Conservation (phyloP, 2,329 filamentous ascomycete genomes). For the Massarina eburnea region DNA sequence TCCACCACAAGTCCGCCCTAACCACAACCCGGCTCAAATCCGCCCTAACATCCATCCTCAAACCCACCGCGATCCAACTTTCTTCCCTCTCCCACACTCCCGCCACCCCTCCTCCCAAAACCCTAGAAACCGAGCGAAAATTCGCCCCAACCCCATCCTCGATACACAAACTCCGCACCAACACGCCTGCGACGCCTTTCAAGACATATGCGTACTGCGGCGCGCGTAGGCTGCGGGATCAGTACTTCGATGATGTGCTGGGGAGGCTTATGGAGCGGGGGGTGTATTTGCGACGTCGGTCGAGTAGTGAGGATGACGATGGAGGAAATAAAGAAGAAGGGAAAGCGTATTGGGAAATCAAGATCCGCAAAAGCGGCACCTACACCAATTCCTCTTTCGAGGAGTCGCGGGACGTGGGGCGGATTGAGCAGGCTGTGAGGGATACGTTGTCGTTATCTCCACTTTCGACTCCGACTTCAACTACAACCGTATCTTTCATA, state of each 20-base stretch:
- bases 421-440: background rate
- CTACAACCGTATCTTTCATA: background rate
- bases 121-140: constrained; percentile 6
- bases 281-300: constrained; percentile 3
- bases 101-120: background rate
- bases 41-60: background rate
- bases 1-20: no score
- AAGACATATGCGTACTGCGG: background rate
- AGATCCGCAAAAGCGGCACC: background rate
- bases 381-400: background rate
- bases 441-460: background rate
- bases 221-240: background rate
- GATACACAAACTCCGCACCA: background rate
- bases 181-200: background rate
- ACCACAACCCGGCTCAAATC: background rate
- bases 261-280: background rate
- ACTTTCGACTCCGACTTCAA: background rate
- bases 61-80: background rate
- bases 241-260: background rate
- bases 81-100: background rate
- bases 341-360: constrained; percentile 1
- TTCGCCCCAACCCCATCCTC: background rate
- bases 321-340: no score
- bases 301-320: no score
- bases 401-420: background rate